Base-by-base conservation (phyloP, 139 green algal genomes). In the Zygnema circumcarinatum region DNA sequence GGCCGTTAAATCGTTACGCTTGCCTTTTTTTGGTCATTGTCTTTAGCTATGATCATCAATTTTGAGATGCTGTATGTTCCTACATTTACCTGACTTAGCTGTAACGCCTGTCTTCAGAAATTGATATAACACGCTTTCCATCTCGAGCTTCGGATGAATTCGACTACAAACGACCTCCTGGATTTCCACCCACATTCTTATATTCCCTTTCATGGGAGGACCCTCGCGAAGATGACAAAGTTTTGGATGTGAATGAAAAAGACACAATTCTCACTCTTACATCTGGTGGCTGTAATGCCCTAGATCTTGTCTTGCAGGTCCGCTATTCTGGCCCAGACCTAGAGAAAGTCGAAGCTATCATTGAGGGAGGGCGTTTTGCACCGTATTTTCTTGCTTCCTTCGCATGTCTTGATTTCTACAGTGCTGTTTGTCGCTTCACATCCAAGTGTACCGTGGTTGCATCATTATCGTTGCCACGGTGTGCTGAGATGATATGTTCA, bases 131-230 rank as follows among this genome's bases (percentile, higher is more conserved):
- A 29, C 80, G 85, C 3, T 90, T 90, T 32, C 85, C 85, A 1
- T 38, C 79, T n/a, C 25, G 76, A 0, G 85, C 85, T 22, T 88
- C 85, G 20, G 85, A 90, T 53, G 85, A 90, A 35, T 72, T 90
- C 62, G 85, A 90, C 39, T 83, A 38, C 79, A 88, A 88, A 36
- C 36, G 84, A 29, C 85, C 85, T 29, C 78, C 78, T 32, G 79
- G 78, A 32, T 99, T 99, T 90, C 97, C 97, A 20, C 95, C 96
- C 32, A 98, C 97, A 33, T 99, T 99, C 92, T 94, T 99, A 36
- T 99, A 99, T 96, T 98, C 94, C 16, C 94, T 98, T 88, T 97
- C 93, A 40, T 99, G 97, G 97, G 97, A 99, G 93, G 97, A 99
- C 79, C 97, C 97, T 0, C 92, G 98, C 88, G 95, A 96, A 90